Base-by-base conservation (phyloP, 108 stramenopile species). In the Mediolabrus comicus region DNA sequence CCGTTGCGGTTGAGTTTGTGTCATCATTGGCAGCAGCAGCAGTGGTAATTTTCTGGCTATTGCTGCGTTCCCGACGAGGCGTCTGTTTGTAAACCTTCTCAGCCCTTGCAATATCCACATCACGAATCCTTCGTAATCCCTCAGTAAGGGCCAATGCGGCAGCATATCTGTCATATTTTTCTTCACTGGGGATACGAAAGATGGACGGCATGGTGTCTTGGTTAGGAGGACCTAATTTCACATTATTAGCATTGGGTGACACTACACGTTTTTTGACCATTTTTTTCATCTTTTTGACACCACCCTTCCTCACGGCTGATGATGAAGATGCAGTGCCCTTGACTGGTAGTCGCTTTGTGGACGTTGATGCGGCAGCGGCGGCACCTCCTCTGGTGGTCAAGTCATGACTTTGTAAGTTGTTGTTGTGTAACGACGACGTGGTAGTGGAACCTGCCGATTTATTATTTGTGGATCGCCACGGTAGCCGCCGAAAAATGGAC, bases 71-170 rank as follows among this genome's bases (percentile, higher is more conserved):
- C 27, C 14, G 3, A 9, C 66, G 34, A 59, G 35, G 29, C 3
- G 22, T 24, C 22, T 49, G 3, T 8, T 49, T 51, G 39, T 51
- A 46, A 61, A 49, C 9, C 19, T 49, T 49, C 22, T 49, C 56
- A 4, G 71, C 58, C 13, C 32, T 25, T 14, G 54, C 34, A 28
- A 87, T 43, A 27, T 75, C 79, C 14, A 57, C 74, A 73, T 88
- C 87, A 14, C 87, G 61, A 13, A 83, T 41, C 24, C 79, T 36
- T 29, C 88, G 54, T 19, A 89, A 54, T 41, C 83, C 83, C 74
- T 89, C 88, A 13, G 86, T 89, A 6, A 84, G 84, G 0, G 88
- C 88, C 26, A 89, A 29, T 35, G 81, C 79, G 22, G 88, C 88
- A 0, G 88, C 79, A 53, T 87, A 86, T 67, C 75, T 59, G 66